phyloP scores from a whole-genome alignment of 306 rosid species.

The Heteromeles arbutifolia region DNA sequence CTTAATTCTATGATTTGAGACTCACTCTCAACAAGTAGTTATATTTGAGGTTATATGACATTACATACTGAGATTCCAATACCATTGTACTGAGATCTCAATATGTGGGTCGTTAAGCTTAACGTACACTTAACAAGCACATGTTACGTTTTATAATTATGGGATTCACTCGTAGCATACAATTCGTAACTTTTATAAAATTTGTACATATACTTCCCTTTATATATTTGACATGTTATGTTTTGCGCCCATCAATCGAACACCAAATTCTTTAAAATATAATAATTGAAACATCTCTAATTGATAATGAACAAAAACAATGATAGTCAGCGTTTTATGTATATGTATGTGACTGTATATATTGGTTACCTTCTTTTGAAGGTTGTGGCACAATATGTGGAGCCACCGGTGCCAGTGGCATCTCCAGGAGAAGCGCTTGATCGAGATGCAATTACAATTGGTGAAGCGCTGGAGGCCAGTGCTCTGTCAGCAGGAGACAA shows the following conservation, averaged over 20 bases:
- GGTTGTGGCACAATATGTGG: slow-evolving; percentile 46
- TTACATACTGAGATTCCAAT: too few relatives aligned
- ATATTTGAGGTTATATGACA: too few relatives aligned
- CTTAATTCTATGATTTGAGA: too few relatives aligned
- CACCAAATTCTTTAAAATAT: background rate
- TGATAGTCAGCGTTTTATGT: background rate
- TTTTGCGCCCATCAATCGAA: background rate
- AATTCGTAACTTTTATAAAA: too few relatives aligned
- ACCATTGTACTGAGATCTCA: too few relatives aligned
- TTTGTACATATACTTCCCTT: too few relatives aligned
- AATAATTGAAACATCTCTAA: too few relatives aligned
- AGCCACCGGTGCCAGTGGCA: slow-evolving; percentile 31
- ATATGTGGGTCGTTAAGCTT: too few relatives aligned
- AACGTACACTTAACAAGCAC: too few relatives aligned
- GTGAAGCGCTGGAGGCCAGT: slow-evolving; percentile 57
- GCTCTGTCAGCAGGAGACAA: slow-evolving; percentile 32
- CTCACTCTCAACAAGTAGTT: too few relatives aligned
- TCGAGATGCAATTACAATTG: slow-evolving; percentile 39
- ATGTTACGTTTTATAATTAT: too few relatives aligned
- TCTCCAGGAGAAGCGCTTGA: slow-evolving; percentile 25
- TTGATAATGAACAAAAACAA: background rate
- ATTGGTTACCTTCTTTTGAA: background rate
- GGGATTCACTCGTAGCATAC: too few relatives aligned
- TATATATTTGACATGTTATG: background rate
- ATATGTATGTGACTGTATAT: background rate